Conservation (phyloP, 2,329 filamentous ascomycete genomes). For the Phialophora expanda region DNA sequence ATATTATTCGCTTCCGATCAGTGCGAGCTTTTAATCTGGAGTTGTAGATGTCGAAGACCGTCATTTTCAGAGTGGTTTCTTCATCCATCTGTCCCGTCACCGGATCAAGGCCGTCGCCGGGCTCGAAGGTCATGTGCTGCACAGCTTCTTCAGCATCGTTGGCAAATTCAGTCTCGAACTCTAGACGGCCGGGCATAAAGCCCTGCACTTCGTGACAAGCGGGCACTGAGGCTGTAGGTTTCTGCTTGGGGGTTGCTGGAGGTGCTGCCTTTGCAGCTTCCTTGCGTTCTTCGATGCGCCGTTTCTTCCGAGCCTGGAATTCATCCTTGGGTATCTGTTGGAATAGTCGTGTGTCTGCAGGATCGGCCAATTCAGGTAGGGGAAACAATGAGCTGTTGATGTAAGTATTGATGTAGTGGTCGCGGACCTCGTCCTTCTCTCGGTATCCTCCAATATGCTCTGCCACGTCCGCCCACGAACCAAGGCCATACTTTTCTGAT, state of each 20-base stretch:
- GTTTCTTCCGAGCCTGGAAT: slow-evolving; percentile 91
- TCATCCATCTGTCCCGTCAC: slow-evolving; percentile 85
- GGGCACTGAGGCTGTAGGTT: slow-evolving; percentile 92
- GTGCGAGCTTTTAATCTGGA: slow-evolving; percentile 85
- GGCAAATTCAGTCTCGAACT: slow-evolving; percentile 96
- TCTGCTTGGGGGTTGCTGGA: slow-evolving; percentile 86
- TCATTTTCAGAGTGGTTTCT: slow-evolving; percentile 96
- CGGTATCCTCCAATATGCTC: slow-evolving; percentile 97
- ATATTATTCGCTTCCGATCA: slow-evolving; percentile 94
- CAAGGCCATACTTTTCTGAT: slow-evolving; percentile 92
- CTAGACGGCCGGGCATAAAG: slow-evolving; percentile 95
- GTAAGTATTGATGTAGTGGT: slow-evolving; percentile 90
- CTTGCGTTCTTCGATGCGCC: slow-evolving; percentile 88
- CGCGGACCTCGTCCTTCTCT: slow-evolving; percentile 90
- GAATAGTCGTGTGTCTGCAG: slow-evolving; percentile 76
- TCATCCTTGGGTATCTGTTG: slow-evolving; percentile 85
- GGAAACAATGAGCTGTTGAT: slow-evolving; percentile 84
- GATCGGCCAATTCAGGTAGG: slow-evolving; percentile 82
- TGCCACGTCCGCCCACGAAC: slow-evolving; percentile 96
- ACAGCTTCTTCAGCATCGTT: slow-evolving; percentile 98
- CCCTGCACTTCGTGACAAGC: slow-evolving; percentile 97
- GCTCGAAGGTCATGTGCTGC: slow-evolving; percentile 97
- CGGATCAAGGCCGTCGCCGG: slow-evolving; percentile 88
- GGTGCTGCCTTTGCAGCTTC: slow-evolving; percentile 84
- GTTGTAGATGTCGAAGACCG: slow-evolving; percentile 98